Percentiles rank a stretch among this genome's conserved stretches.
These are phyloP conservation scores for Moesziomyces antarcticus DNA, from an alignment of 1,284 basidiomycete species.

Conservation along the genomic window DNA sequence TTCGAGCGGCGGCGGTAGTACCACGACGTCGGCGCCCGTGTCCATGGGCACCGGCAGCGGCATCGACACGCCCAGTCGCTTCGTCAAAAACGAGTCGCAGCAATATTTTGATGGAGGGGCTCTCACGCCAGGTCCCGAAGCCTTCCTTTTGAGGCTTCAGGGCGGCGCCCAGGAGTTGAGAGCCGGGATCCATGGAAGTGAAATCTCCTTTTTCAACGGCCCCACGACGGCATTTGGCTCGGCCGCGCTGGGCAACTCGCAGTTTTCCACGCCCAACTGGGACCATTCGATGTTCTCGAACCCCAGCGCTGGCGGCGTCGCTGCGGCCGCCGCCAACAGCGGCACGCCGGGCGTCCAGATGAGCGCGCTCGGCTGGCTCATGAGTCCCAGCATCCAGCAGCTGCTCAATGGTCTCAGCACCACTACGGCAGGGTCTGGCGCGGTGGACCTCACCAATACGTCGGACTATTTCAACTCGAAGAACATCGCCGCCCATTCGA, in stretches of 20 bases:
- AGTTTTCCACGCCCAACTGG: conserved; percentile 42
- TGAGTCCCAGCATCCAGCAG: conserved; percentile 58
- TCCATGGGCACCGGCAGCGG: conserved; percentile 28
- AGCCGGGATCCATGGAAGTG: conserved; percentile 54
- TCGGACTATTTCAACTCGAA: conserved; percentile 52
- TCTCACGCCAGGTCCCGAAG: conserved; percentile 60
- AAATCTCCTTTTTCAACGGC: conserved; percentile 51
- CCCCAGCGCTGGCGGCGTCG: conserved; percentile 21
- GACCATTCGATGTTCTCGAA: conserved; percentile 43
- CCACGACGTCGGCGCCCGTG: conserved; percentile 25
- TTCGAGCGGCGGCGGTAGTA: conserved; percentile 2
- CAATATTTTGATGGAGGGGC: conserved; percentile 58
- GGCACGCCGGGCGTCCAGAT: conserved; percentile 28
- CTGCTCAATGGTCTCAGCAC: conserved; percentile 46
- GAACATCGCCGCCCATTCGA: conserved; percentile 5
- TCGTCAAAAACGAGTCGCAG: conserved; percentile 46
- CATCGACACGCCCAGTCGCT: conserved; percentile 48
- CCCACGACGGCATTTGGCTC: conserved; percentile 31
- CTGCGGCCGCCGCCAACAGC: conserved; percentile 24
- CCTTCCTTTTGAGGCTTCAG: conserved; percentile 57
- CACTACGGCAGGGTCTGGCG: conserved; percentile 26
- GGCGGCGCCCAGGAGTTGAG: conserved; percentile 57
- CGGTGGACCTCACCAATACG: conserved; percentile 27
- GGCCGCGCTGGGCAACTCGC: conserved; percentile 22
- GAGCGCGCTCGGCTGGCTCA: conserved; percentile 53